Conservation (phyloP, 805 yeast genomes). For the Zygoascus flipseniorum region DNA sequence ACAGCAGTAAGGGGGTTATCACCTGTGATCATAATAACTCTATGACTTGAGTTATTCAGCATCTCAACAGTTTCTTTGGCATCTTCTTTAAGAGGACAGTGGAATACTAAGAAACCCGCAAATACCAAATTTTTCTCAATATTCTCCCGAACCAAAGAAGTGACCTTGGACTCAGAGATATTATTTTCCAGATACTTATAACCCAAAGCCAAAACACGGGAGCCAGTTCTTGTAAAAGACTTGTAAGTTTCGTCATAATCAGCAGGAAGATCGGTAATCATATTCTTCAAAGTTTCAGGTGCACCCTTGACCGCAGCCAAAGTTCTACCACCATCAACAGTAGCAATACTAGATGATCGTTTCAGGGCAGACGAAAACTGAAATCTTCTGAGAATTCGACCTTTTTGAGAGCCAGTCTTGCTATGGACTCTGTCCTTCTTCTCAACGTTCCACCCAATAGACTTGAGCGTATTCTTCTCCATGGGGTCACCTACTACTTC, state of each 20-base stretch:
- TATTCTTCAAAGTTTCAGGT: slow-evolving; percentile 84
- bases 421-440: slow-evolving; percentile 59
- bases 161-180: slow-evolving; percentile 41
- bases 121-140: slow-evolving; percentile 69
- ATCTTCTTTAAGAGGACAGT: slow-evolving; percentile 91
- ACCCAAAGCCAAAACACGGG: slow-evolving; percentile 93
- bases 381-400: slow-evolving; percentile 82
- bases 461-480: slow-evolving; percentile 93
- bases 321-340: slow-evolving; percentile 41
- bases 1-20: slow-evolving; percentile 98
- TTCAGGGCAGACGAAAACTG: slow-evolving; percentile 94
- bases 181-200: slow-evolving; percentile 59
- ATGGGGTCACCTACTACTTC: slow-evolving; percentile 98
- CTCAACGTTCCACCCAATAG: slow-evolving; percentile 78
- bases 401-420: slow-evolving; percentile 36
- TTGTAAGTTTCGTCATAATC: slow-evolving; percentile 80
- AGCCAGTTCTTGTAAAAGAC: slow-evolving; percentile 88
- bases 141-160: slow-evolving; percentile 59
- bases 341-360: slow-evolving; percentile 83
- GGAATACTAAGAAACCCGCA: slow-evolving; percentile 93
- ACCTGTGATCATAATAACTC: slow-evolving; percentile 97
- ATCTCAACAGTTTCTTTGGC: slow-evolving; percentile 83
- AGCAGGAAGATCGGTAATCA: slow-evolving; percentile 63
- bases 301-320: slow-evolving; percentile 95
- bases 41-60: slow-evolving; percentile 92